These are phyloP conservation scores for Hippophae rhamnoides DNA, from an alignment of 306 rosid species.

Conservation along the genomic window DNA sequence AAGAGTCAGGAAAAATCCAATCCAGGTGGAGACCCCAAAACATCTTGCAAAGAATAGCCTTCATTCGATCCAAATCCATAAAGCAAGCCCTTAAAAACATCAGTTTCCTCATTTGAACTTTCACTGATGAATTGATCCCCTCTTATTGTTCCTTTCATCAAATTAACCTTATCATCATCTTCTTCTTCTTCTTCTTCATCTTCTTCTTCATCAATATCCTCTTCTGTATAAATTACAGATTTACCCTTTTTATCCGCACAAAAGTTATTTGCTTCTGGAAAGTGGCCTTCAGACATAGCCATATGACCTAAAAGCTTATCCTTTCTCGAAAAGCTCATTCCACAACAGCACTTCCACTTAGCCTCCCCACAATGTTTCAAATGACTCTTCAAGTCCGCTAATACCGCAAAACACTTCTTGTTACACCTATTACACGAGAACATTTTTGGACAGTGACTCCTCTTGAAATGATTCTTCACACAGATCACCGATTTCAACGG, in stretches of 20 bases:
- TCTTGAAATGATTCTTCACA: constrained; percentile 78
- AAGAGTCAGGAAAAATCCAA: not conserved
- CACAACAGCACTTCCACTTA: constrained; percentile 74
- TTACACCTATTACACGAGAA: constrained; percentile 63
- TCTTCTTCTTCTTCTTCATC: constrained; percentile 15
- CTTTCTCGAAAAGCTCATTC: constrained; percentile 72
- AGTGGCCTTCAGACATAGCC: constrained; percentile 72
- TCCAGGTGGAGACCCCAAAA: constrained; percentile 12
- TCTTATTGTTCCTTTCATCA: not conserved
- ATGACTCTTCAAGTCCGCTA: constrained; percentile 77
- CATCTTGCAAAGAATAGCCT: constrained; percentile 23
- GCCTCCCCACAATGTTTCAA: constrained; percentile 55
- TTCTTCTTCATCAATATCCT: constrained; percentile 21
- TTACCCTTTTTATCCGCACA: constrained; percentile 22
- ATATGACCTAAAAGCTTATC: constrained; percentile 78
- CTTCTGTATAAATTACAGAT: not conserved
- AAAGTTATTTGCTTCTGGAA: constrained; percentile 57
- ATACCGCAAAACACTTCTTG: constrained; percentile 65
- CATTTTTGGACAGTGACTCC: constrained; percentile 92
- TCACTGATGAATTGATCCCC: not conserved
- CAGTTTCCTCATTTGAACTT: constrained; percentile 16
- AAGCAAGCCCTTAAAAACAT: constrained; percentile 31
- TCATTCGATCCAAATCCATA: constrained; percentile 39
- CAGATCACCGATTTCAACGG: constrained; percentile 63
- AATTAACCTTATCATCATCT: not conserved